These are phyloP conservation scores for Coprinopsis marcescibilis DNA, from an alignment of 768 basidiomycete genomes.

Conservation along the genomic window DNA sequence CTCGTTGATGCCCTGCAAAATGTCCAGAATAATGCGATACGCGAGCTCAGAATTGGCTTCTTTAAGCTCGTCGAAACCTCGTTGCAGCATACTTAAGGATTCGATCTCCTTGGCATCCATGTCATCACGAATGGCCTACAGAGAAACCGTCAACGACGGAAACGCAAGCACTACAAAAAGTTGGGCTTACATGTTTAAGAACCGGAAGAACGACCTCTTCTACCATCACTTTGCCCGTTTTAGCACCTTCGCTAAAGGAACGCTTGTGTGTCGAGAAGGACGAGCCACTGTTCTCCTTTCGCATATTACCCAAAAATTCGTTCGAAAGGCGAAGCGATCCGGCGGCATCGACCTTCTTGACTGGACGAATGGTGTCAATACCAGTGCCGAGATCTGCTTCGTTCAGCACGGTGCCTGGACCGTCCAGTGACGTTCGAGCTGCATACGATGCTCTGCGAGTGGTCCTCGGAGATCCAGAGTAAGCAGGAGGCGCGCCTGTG, in stretches of 20 bases:
- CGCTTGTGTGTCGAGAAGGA: slow-evolving; percentile 49
- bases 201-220: slow-evolving; percentile 83
- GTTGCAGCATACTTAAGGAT: slow-evolving; percentile 80
- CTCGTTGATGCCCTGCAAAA: slow-evolving; percentile 90
- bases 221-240: slow-evolving; percentile 64
- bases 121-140: slow-evolving; percentile 68
- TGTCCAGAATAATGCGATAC: slow-evolving; percentile 83
- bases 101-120: slow-evolving; percentile 88
- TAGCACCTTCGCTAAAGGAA: slow-evolving; percentile 49
- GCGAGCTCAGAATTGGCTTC: slow-evolving; percentile 80
- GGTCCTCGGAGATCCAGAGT: slow-evolving; percentile 59
- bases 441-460: slow-evolving; percentile 74
- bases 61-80: slow-evolving; percentile 85
- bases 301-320: slow-evolving; percentile 73
- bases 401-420: slow-evolving; percentile 66
- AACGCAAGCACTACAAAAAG: slow-evolving; percentile 6
- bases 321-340: slow-evolving; percentile 72
- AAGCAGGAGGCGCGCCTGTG: slow-evolving; percentile 65
- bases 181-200: slow-evolving; percentile 55
- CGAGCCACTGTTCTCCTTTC: slow-evolving; percentile 47
- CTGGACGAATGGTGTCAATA: slow-evolving; percentile 85
- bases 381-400: slow-evolving; percentile 85
- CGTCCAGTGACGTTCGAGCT: slow-evolving; percentile 56
- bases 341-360: slow-evolving; percentile 84
- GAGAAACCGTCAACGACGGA: slow-evolving; percentile 1